Percentiles rank a stretch among this genome's conserved stretches.
phyloP scores from a whole-genome alignment of 306 rosid genomes.

The Macrotyloma uniflorum region DNA sequence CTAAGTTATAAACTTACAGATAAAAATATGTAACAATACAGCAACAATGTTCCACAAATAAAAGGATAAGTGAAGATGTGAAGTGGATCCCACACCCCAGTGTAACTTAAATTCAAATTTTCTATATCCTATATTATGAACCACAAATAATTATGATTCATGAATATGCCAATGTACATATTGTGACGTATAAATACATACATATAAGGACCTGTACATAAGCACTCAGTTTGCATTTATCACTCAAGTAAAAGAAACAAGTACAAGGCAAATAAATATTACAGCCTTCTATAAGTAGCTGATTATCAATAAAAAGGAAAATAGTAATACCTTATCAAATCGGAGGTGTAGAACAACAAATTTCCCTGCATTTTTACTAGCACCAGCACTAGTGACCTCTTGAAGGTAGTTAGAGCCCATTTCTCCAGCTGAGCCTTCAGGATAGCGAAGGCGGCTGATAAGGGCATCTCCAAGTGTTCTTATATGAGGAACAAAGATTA shows the following conservation, averaged over 20 bases:
- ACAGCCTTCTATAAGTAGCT: constrained; percentile 11
- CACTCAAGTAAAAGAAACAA: background rate
- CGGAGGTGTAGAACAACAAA: constrained; percentile 93
- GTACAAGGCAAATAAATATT: background rate
- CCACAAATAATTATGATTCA: background rate
- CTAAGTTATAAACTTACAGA: constrained; percentile 6
- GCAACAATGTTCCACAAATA: background rate
- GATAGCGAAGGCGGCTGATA: constrained; percentile 73
- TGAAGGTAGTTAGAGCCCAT: constrained; percentile 50
- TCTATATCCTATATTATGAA: background rate
- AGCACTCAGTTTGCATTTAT: background rate
- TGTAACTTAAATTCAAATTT: background rate
- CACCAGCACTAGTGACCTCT: constrained; percentile 51
- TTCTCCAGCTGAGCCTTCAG: constrained; percentile 48
- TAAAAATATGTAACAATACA: background rate
- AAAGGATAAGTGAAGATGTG: constrained; percentile 3
- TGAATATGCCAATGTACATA: background rate
- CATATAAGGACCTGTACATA: background rate
- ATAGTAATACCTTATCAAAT: constrained; percentile 79
- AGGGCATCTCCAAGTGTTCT: constrained; percentile 87
- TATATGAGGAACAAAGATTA: constrained; percentile 85
- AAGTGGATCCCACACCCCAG: background rate
- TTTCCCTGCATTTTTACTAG: constrained; percentile 55
- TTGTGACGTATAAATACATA: background rate
- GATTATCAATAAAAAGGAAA: background rate